These are phyloP conservation scores for Scheffersomyces titani DNA, from an alignment of 1,139 yeast species.

Conservation along the genomic window DNA sequence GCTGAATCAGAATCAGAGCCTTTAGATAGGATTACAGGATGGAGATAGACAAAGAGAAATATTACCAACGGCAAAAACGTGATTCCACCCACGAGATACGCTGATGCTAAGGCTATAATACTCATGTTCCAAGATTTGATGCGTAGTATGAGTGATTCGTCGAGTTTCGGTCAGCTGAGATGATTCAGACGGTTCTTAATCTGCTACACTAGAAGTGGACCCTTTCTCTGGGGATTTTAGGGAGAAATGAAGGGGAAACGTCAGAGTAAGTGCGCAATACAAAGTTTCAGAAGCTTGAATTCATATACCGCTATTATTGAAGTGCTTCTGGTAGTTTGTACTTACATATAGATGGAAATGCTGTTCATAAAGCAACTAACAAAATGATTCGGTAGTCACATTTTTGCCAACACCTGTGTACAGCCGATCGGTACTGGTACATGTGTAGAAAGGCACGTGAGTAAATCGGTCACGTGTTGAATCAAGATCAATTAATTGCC, in stretches of 20 bases:
- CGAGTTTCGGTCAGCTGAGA: background rate
- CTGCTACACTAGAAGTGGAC: background rate
- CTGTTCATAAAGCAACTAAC: too few relatives aligned
- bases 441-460: background rate
- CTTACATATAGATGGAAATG: background rate
- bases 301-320: background rate
- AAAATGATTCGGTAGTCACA: background rate
- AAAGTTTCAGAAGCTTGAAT: background rate
- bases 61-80: constrained; percentile 68
- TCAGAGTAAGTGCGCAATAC: background rate
- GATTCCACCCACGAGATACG: constrained; percentile 67
- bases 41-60: constrained; percentile 33
- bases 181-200: background rate
- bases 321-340: background rate
- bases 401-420: background rate
- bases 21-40: constrained; percentile 26
- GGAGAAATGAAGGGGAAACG: background rate
- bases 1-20: constrained; percentile 8
- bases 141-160: background rate
- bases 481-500: background rate
- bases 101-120: constrained; percentile 22
- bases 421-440: background rate
- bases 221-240: too few relatives aligned
- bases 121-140: constrained; percentile 13
- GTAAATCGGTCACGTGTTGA: background rate